phyloP scores from a whole-genome alignment of 257 asterid genomes.

The Ilex asprella region DNA sequence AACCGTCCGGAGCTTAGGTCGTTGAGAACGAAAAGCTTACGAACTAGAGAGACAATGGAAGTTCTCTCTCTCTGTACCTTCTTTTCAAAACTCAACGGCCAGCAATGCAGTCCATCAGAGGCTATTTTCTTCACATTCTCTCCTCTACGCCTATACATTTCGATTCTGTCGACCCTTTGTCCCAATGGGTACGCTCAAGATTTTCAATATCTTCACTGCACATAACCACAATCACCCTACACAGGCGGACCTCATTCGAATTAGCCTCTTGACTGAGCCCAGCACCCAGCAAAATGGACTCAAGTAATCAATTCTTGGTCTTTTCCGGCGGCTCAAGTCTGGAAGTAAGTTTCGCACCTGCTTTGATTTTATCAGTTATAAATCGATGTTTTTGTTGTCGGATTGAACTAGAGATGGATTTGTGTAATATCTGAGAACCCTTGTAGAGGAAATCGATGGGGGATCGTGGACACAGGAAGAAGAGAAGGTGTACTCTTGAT shows the following conservation, averaged over 20 bases:
- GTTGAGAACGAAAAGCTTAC: no score
- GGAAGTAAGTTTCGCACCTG: background rate
- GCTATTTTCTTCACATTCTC: background rate
- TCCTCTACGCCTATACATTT: background rate
- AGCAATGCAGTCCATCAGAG: background rate
- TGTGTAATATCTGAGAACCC: background rate
- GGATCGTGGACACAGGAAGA: slow-evolving; percentile 17
- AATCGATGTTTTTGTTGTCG: no score
- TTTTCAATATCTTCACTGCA: no score
- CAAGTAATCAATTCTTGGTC: background rate
- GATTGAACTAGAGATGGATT: background rate
- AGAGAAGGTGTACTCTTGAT: slow-evolving; percentile 13
- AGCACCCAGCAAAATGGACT: background rate
- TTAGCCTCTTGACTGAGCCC: background rate
- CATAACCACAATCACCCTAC: no score
- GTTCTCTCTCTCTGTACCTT: background rate
- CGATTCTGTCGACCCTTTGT: background rate
- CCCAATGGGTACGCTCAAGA: background rate
- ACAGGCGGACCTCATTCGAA: background rate
- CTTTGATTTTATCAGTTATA: background rate
- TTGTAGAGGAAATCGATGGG: slow-evolving; percentile 12
- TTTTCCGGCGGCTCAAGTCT: background rate
- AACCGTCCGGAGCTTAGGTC: no score
- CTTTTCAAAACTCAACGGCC: background rate
- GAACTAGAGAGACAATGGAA: no score